Base-by-base conservation (phyloP, 495 filamentous ascomycete genomes). In the Penicillium lagena region DNA sequence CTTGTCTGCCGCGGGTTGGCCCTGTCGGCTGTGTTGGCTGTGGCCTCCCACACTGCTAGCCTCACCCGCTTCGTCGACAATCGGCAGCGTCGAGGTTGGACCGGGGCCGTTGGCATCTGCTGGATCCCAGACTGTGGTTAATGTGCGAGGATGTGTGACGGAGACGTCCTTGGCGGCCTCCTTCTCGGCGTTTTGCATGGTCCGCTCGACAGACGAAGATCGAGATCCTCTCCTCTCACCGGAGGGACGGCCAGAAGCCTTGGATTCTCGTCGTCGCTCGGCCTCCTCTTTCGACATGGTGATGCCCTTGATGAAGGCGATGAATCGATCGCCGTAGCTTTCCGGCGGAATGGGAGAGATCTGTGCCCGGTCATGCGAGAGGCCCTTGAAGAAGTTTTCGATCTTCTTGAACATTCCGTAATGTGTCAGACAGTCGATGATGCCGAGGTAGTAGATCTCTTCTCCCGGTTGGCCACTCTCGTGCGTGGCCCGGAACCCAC, bases 371-470 rank as follows among this genome's bases (percentile, higher is more conserved):
- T 89, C 80, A 54, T 81, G 73, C 7, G 83, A 86, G 35, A 96
- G 72, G 29, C 94, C 90, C 67, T 97, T 96, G 82, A 88, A 87
- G 64, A 96, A 90, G 62, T 95, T 79, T 63, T 96, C 90, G 9
- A 87, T 71, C 47, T 87, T 86, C 64, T 97, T 98, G 60, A 91
- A 72, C 37, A 86, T 81, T 42, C 85, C 87, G 59, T 95, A 96
- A 86, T 91, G 45, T 50, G 93, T 99, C 58, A 99, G 67, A 61
- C 91, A 97, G 64, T 97, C 94, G 59, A 97, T 97, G 49, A 99
- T 93, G 9, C 93, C 93, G 7, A 99, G 77, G 59, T 97, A 99
- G 56, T 97, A 99, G 29, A 99, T 89, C 66, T 95, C 89, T 43
- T 96, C 89, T 1, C 82, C 90, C 7, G 86, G 80, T 22, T 73